Evolutionary conservation across 2,329 filamentous ascomycete species (phyloP).

Genomic region (Colletotrichum chrysophilum): DNA sequence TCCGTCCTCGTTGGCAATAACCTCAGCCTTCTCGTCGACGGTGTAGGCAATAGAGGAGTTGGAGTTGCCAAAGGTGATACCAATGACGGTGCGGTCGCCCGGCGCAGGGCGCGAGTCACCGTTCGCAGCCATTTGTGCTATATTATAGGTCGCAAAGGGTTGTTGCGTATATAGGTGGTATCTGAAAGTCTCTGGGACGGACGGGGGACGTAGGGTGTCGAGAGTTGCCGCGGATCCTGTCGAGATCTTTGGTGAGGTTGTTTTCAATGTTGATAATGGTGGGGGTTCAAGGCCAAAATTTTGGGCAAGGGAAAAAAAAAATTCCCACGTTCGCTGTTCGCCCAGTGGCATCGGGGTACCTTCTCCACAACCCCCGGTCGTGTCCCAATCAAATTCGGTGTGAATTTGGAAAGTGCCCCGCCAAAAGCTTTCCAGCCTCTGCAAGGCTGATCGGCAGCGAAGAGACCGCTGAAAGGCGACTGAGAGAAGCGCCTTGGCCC

Average conservation of each 20-base stretch:
- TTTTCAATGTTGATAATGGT: slow-evolving; percentile 18
- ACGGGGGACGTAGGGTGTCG: background rate
- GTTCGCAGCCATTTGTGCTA: slow-evolving; percentile 50
- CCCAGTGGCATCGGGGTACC: background rate
- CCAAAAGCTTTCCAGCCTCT: slow-evolving; percentile 25
- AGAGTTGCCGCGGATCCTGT: background rate
- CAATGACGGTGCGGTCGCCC: slow-evolving; percentile 76
- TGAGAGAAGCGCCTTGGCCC: background rate
- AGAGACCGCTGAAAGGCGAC: background rate
- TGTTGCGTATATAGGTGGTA: background rate
- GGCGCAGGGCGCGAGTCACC: slow-evolving; percentile 52
- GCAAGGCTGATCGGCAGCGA: slow-evolving; percentile 16
- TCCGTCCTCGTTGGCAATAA: slow-evolving; percentile 99
- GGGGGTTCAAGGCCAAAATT: slow-evolving; percentile 21
- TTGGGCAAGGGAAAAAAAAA: slow-evolving; percentile 19
- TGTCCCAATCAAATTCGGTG: slow-evolving; percentile 10
- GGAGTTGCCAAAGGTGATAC: slow-evolving; percentile 97
- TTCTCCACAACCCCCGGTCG: background rate
- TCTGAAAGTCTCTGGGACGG: background rate
- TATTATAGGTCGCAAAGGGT: slow-evolving; percentile 18
- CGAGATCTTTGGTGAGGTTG: slow-evolving; percentile 8
- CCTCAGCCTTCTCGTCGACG: slow-evolving; percentile 91
- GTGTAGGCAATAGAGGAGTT: slow-evolving; percentile 98
- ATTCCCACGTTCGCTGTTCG: slow-evolving; percentile 7
- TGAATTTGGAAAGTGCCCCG: slow-evolving; percentile 12